phyloP scores from a whole-genome alignment of 2,329 filamentous ascomycete genomes.

The Sordariomycetes sp. region DNA sequence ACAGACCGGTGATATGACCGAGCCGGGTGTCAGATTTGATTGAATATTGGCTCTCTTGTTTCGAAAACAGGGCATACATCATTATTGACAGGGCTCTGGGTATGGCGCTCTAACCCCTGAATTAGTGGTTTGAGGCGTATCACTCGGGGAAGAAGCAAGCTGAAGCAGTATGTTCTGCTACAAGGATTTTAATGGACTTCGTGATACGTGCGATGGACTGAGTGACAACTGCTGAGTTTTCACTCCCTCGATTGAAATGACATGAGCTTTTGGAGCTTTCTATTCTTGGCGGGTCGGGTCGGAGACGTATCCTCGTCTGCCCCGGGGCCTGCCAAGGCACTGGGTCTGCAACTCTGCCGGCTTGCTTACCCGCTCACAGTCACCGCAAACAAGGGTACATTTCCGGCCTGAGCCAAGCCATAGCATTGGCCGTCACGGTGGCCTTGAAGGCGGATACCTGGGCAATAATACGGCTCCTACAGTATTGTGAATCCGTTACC shows the following conservation, averaged over 20 bases:
- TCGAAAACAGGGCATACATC: background rate
- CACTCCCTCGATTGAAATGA: too few species aligned
- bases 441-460: background rate
- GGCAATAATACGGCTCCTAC: background rate
- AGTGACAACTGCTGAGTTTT: too few species aligned
- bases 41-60: background rate
- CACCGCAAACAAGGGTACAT: background rate
- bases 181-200: background rate
- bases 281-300: background rate
- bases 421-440: background rate
- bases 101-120: background rate
- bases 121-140: background rate
- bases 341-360: background rate
- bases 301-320: background rate
- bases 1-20: background rate
- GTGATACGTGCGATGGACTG: background rate
- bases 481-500: too few species aligned
- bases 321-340: background rate
- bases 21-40: background rate
- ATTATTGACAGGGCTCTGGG: background rate
- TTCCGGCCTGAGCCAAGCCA: background rate
- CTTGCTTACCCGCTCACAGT: background rate
- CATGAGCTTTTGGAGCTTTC: background rate
- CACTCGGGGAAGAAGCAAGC: background rate
- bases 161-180: background rate